These are phyloP conservation scores for Drechslerella dactyloides DNA, from an alignment of 2,329 filamentous ascomycete genomes.

Conservation along the genomic window DNA sequence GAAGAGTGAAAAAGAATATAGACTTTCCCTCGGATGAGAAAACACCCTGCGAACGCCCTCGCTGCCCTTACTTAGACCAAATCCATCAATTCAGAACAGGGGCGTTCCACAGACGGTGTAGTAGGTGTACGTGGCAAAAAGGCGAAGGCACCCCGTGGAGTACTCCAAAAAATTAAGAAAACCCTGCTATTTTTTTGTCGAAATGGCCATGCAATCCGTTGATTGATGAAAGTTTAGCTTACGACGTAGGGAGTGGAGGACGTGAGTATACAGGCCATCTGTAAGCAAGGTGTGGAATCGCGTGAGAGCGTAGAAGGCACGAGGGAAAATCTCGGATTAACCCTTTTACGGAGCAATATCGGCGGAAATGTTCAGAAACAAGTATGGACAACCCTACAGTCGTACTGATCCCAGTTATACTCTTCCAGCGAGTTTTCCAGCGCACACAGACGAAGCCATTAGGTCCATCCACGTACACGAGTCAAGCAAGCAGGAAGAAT, in stretches of 20 bases:
- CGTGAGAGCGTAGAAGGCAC: conserved; percentile 21
- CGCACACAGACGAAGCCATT: conserved; percentile 21
- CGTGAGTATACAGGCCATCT: conserved; percentile 9
- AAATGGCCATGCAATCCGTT: conserved; percentile 50
- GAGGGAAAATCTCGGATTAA: conserved; percentile 24
- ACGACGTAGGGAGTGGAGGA: conserved; percentile 51
- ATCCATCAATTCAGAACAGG: not conserved
- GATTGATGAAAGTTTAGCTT: conserved; percentile 52
- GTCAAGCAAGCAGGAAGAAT: conserved; percentile 19
- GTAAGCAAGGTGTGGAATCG: conserved; percentile 4
- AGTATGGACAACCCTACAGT: conserved; percentile 51
- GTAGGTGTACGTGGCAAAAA: not conserved
- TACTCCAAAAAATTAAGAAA: conserved; percentile 18
- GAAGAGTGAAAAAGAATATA: conserved; percentile 49
- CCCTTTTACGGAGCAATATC: conserved; percentile 31
- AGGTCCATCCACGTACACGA: conserved; percentile 15
- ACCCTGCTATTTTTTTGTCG: conserved; percentile 41
- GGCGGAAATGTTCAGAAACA: conserved; percentile 3
- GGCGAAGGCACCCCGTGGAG: conserved; percentile 18
- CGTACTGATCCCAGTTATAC: conserved; percentile 50
- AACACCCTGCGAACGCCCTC: not conserved
- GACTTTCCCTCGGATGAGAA: conserved; percentile 34
- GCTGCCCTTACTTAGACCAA: too few species aligned
- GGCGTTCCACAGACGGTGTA: not conserved
- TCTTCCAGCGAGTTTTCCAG: conserved; percentile 6